Conservation (phyloP, 176 grass and related monocot genomes). For the Juncus effusus region DNA sequence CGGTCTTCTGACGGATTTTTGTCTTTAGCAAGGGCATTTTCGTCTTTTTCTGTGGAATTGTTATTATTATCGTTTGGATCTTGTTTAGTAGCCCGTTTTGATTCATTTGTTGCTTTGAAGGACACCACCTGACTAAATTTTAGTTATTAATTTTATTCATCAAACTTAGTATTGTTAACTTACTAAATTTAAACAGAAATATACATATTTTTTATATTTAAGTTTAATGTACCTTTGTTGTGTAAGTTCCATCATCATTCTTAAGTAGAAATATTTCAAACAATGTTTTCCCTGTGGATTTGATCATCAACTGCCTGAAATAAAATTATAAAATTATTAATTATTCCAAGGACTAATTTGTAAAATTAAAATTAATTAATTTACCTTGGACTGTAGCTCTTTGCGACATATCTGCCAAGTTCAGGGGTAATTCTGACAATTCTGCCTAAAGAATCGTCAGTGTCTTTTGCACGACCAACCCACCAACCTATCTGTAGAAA, state of each 20-base stretch:
- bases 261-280: conserved; percentile 89
- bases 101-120: conserved; percentile 58
- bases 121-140: conserved; percentile 78
- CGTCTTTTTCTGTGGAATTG: conserved; percentile 23
- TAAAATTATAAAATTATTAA: conserved; percentile 11
- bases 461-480: conserved; percentile 69
- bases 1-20: neutral
- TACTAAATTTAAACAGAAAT: conserved; percentile 15
- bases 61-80: conserved; percentile 38
- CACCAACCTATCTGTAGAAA: conserved; percentile 94
- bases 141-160: conserved; percentile 40
- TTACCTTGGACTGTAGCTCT: conserved; percentile 88
- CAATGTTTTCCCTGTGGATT: conserved; percentile 71
- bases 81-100: conserved; percentile 30
- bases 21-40: conserved; percentile 20
- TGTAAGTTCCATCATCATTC: conserved; percentile 55
- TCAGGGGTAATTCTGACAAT: conserved; percentile 76
- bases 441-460: conserved; percentile 69
- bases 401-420: conserved; percentile 79
- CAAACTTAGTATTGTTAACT: neutral
- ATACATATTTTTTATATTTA: neutral
- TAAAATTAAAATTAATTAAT: conserved; percentile 1
- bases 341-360: conserved; percentile 4
- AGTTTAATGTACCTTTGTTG: conserved; percentile 60
- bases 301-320: conserved; percentile 68